phyloP scores from a whole-genome alignment of 768 basidiomycete genomes.

The Gautieria morchelliformis region DNA sequence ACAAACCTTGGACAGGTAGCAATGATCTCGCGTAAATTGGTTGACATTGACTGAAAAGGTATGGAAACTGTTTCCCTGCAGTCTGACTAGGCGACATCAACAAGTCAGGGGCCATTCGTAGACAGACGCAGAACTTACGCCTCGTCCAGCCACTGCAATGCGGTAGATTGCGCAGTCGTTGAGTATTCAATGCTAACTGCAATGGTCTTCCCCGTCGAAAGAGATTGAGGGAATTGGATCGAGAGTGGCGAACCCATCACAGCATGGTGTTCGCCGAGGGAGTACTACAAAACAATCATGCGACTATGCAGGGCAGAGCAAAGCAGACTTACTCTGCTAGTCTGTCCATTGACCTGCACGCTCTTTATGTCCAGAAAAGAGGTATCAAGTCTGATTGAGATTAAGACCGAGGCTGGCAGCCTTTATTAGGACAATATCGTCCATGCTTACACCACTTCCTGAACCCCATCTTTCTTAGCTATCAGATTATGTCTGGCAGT shows the following conservation, averaged over 20 bases:
- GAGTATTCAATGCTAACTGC: conserved; percentile 50
- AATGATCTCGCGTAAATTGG: conserved; percentile 82
- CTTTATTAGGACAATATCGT: not conserved
- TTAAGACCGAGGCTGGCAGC: not conserved
- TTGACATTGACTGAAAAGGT: conserved; percentile 88
- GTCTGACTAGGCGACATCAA: conserved; percentile 48
- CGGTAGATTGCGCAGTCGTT: conserved; percentile 66
- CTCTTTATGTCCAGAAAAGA: conserved; percentile 50
- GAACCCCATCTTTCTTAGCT: conserved; percentile 42
- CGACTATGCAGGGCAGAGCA: not conserved
- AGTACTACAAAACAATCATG: conserved; percentile 29
- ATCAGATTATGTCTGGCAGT: conserved; percentile 52
- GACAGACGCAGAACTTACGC: conserved; percentile 35
- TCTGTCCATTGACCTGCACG: conserved; percentile 42
- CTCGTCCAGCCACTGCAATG: conserved; percentile 82
- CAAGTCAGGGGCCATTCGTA: conserved; percentile 5
- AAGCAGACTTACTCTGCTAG: conserved; percentile 32
- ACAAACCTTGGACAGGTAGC: conserved; percentile 65
- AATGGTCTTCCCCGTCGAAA: conserved; percentile 32
- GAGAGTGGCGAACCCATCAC: conserved; percentile 74
- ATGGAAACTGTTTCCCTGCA: conserved; percentile 75
- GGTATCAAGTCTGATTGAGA: conserved; percentile 57
- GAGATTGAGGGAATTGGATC: conserved; percentile 38
- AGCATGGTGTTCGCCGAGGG: conserved; percentile 45
- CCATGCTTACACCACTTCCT: conserved; percentile 47